Conservation (phyloP, 2,329 filamentous ascomycete genomes). For the Exutisphaerella laricina region DNA sequence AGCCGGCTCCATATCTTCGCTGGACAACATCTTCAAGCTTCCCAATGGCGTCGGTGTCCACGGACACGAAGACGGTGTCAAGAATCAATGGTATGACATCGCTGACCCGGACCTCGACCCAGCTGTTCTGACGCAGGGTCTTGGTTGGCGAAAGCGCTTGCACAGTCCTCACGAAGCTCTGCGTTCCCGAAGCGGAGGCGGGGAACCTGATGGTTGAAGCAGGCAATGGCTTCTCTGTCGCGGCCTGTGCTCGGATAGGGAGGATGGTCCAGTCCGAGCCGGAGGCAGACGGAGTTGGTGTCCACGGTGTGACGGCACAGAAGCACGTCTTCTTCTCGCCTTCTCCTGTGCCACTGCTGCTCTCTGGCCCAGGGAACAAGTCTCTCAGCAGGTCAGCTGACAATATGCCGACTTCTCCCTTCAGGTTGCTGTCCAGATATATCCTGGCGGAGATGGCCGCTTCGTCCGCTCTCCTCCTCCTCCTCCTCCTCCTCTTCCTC, state of each 20-base stretch:
- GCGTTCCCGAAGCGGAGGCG: constrained; percentile 64
- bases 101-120: constrained; percentile 77
- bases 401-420: constrained; percentile 76
- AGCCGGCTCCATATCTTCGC: constrained; percentile 69
- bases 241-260: constrained; percentile 52
- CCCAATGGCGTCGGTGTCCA: constrained; percentile 74
- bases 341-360: background rate
- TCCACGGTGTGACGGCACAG: constrained; percentile 70
- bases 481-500: constrained; percentile 49
- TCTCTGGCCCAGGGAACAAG: constrained; percentile 55
- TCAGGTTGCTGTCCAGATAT: constrained; percentile 77
- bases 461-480: constrained; percentile 56
- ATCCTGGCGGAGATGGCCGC: constrained; percentile 72
- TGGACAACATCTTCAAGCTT: constrained; percentile 80
- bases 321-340: constrained; percentile 37
- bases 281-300: constrained; percentile 51
- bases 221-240: constrained; percentile 57
- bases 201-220: constrained; percentile 77
- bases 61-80: constrained; percentile 78
- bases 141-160: constrained; percentile 69
- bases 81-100: constrained; percentile 74
- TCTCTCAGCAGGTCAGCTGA: constrained; percentile 81
- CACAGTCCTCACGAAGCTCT: constrained; percentile 69
- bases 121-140: constrained; percentile 64
- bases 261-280: constrained; percentile 78